These are phyloP conservation scores for Cercophora sp. DNA, from an alignment of 495 filamentous ascomycete genomes.

Conservation along the genomic window DNA sequence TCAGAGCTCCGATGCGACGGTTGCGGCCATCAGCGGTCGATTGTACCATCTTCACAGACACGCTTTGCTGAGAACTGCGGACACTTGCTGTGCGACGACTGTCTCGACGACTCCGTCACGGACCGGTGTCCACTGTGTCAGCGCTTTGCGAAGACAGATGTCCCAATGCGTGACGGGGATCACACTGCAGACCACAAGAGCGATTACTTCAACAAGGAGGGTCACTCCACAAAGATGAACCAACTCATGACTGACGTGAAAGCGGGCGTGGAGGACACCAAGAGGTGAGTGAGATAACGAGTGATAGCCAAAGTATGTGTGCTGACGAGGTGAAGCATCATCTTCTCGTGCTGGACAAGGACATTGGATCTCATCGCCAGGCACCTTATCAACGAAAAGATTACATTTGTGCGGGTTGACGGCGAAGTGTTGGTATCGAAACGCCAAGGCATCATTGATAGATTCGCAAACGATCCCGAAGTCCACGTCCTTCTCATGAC, in stretches of 20 bases:
- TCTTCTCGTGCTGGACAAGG: constrained; percentile 52
- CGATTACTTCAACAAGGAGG: constrained; percentile 12
- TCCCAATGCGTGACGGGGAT: neutral
- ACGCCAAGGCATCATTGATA: constrained; percentile 26
- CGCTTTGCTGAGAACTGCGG: constrained; percentile 24
- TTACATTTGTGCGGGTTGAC: constrained; percentile 16
- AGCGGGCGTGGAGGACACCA: neutral
- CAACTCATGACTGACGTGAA: constrained; percentile 9
- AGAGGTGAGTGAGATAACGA: too few relatives aligned
- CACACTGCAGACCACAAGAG: neutral
- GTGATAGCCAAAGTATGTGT: too few relatives aligned
- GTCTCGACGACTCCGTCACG: constrained; percentile 18
- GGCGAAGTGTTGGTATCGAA: constrained; percentile 31
- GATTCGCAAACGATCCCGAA: constrained; percentile 7
- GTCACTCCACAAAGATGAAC: constrained; percentile 15
- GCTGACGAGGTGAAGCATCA: constrained; percentile 46
- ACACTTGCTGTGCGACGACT: constrained; percentile 32
- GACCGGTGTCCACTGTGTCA: constrained; percentile 20
- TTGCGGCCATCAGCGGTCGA: constrained; percentile 19
- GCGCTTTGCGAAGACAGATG: neutral
- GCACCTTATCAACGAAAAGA: constrained; percentile 23
- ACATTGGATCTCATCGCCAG: constrained; percentile 38
- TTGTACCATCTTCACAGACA: constrained; percentile 20
- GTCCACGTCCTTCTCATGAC: constrained; percentile 48
- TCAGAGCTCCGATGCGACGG: constrained; percentile 23